Evolutionary conservation across 805 yeast species (phyloP), one percentile per base, ranked within the genome.

Genomic region (Metschnikowia gelsemii): DNA sequence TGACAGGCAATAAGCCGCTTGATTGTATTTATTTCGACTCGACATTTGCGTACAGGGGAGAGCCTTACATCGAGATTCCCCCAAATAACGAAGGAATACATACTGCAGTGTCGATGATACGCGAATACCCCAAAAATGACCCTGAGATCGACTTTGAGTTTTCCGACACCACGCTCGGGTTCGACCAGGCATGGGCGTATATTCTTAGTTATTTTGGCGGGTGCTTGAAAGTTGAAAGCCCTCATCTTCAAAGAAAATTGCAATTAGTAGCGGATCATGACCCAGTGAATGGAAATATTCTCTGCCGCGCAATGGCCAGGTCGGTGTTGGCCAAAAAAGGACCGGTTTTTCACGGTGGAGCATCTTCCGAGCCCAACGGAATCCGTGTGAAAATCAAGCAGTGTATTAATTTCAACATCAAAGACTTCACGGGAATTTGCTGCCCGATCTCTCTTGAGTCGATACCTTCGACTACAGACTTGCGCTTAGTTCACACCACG

Each of bases 21-120:
- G 73, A 75, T 36, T 68, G 68, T 35, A 56, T 80, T 6, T 80
- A 80, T 47, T 55, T 78, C 19, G 85, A 80, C 51, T 71, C 81
- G 2, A 76, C 82, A 0, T 79, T 74, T 54, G 69, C 69, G 0
- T 64, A 69, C 47, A 58, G 82, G 37, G 68, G 66, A 0, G 75
- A 74, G 40, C 82, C 80, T 0, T 73, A 58, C 44, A 68, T 76
- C 11, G 68, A 66, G 18, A 72, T 76, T 38, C 61, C 58, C 4
- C 58, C 65, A 1, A 75, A 77, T 50, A 50, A 52, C 31, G 64
- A 56, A 3, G 82, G 82, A 0, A 57, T 76, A 1, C 45, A 55
- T 5, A 43, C 60, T 0, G 58, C 70, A 4, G 50, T 65, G 0
- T 52, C 55, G 5, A 43, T 69, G 11, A 38, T 80, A n/a, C 52